A percentile compares a stretch with the other conserved stretches of the same genome.
phyloP scores from a whole-genome alignment of 805 yeast genomes.

The Teunomyces panamensis region DNA sequence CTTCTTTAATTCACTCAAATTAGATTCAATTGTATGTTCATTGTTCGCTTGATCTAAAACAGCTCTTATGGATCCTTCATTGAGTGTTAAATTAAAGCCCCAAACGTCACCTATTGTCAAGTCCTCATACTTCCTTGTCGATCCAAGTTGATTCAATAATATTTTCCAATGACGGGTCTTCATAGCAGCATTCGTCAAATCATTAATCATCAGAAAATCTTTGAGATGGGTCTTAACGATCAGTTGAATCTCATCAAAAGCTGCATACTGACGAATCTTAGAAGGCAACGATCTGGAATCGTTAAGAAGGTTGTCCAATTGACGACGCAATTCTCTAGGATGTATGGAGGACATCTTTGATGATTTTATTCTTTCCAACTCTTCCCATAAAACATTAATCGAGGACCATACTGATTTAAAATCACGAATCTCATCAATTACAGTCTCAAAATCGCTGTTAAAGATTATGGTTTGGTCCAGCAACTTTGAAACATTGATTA shows the following conservation, averaged over 20 bases:
- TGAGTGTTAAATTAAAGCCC: constrained; percentile 46
- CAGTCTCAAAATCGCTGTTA: constrained; percentile 23
- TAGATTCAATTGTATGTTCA: constrained; percentile 63
- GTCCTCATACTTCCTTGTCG: constrained; percentile 17
- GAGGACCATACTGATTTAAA: constrained; percentile 63
- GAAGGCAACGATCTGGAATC: constrained; percentile 52
- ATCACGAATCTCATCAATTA: constrained; percentile 51
- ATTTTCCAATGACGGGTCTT: constrained; percentile 66
- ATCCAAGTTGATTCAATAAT: constrained; percentile 36
- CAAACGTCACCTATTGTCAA: constrained; percentile 61
- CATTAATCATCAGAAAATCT: constrained; percentile 36
- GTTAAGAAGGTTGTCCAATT: constrained; percentile 50
- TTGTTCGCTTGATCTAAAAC: constrained; percentile 65
- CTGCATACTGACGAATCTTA: constrained; percentile 62
- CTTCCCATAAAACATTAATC: constrained; percentile 49
- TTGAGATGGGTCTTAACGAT: constrained; percentile 40
- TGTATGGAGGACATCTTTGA: constrained; percentile 50
- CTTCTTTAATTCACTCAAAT: constrained; percentile 46
- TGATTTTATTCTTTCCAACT: constrained; percentile 40
- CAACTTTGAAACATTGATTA: constrained; percentile 19
- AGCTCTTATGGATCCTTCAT: constrained; percentile 46
- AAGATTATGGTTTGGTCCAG: constrained; percentile 30
- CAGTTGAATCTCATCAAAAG: constrained; percentile 58
- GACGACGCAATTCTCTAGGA: constrained; percentile 42
- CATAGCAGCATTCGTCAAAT: constrained; percentile 55